These are phyloP conservation scores for Mycena amicta DNA, from an alignment of 768 basidiomycete genomes.

Conservation along the genomic window DNA sequence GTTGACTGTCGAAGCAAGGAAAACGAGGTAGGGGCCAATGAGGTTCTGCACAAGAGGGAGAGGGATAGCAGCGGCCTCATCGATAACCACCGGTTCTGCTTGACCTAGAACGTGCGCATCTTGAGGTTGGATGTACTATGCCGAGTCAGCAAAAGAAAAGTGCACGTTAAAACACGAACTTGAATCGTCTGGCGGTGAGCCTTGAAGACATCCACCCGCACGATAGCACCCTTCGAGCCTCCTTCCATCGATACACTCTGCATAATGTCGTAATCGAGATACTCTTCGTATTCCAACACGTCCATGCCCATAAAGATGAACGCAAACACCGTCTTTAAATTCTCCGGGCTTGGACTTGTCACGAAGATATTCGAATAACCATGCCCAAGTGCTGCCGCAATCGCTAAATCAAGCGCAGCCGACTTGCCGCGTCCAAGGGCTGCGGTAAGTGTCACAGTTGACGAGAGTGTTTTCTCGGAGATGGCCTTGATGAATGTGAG, in stretches of 20 bases:
- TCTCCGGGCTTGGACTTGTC: conserved; percentile 96
- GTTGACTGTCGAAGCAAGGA: conserved; percentile 98
- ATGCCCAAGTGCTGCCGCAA: conserved; percentile 89
- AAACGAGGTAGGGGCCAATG: conserved; percentile 94
- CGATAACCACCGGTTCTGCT: conserved; percentile 95
- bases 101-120: conserved; percentile 97
- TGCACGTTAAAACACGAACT: conserved; percentile 55
- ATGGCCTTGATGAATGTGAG: conserved; percentile 95
- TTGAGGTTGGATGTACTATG: conserved; percentile 98
- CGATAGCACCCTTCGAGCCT: conserved; percentile 86
- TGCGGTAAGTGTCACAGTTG: conserved; percentile 94
- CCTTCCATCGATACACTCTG: conserved; percentile 90
- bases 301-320: conserved; percentile 98
- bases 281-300: conserved; percentile 92
- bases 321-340: conserved; percentile 95
- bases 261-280: conserved; percentile 94
- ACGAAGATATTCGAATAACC: conserved; percentile 98
- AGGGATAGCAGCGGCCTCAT: conserved; percentile 98
- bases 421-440: conserved; percentile 96
- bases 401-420: conserved; percentile 92
- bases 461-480: conserved; percentile 88
- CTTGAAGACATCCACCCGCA: conserved; percentile 91
- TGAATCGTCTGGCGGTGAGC: conserved; percentile 96
- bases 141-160: background rate
- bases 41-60: conserved; percentile 95